A percentile compares a stretch with the other conserved stretches of the same genome.
These are phyloP conservation scores for Gastrodia elata DNA, from an alignment of 106 monocot genomes.

Conservation along the genomic window DNA sequence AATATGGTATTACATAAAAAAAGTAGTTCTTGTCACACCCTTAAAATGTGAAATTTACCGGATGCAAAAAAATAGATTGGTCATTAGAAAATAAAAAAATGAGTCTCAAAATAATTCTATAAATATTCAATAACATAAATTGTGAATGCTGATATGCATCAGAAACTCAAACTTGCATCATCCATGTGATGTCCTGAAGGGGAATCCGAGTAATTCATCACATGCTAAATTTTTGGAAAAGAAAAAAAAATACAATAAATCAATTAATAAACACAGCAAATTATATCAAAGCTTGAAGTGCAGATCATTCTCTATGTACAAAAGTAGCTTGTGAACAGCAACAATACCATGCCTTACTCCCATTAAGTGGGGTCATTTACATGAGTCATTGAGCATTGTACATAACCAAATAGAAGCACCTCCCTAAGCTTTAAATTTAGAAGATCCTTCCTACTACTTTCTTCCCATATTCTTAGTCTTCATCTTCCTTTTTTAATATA, in stretches of 20 bases:
- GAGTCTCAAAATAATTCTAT: neutral
- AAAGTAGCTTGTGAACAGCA: too few relatives aligned
- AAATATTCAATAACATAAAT: neutral
- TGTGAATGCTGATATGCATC: conserved; percentile 21
- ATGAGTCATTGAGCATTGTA: too few relatives aligned
- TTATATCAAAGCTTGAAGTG: neutral
- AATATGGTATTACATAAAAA: too few relatives aligned
- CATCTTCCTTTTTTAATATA: too few relatives aligned
- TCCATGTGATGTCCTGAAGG: conserved; percentile 80
- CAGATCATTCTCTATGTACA: neutral
- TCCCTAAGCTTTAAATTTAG: too few relatives aligned
- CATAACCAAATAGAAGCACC: too few relatives aligned
- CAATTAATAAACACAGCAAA: neutral
- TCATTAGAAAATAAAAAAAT: neutral
- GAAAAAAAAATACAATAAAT: neutral
- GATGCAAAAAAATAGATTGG: neutral
- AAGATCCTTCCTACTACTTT: too few relatives aligned
- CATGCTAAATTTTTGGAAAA: conserved; percentile 22
- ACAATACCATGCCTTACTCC: too few relatives aligned
- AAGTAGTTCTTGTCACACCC: too few relatives aligned
- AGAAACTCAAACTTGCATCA: conserved; percentile 82
- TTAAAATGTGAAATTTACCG: too few relatives aligned
- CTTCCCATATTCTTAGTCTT: too few relatives aligned
- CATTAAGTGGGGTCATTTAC: too few relatives aligned
- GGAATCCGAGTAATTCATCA: conserved; percentile 98